Evolutionary conservation across 108 stramenopile genomes (phyloP).

Genomic region (Aurantiochytrium sp.): DNA sequence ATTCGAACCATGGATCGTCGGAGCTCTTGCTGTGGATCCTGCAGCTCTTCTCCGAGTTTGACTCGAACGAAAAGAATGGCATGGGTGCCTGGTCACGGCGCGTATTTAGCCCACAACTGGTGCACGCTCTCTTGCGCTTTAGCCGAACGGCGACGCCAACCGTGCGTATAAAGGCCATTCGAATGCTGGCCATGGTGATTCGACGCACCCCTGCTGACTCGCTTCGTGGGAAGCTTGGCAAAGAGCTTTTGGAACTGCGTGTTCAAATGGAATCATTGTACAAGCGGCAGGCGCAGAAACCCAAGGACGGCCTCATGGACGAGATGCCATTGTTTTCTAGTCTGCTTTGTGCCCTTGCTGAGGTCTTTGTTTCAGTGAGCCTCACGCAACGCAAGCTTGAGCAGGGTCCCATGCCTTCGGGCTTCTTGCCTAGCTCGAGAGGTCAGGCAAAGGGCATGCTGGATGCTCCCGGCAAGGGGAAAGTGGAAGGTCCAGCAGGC

Average conservation of each 20-base stretch:
- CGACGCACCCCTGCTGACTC: slow-evolving; percentile 6
- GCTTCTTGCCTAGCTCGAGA: not conserved
- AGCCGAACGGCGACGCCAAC: not conserved
- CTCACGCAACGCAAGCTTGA: not conserved
- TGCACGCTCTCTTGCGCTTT: slow-evolving; percentile 2
- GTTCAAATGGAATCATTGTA: not conserved
- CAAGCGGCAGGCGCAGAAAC: slow-evolving; percentile 17
- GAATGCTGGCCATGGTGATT: slow-evolving; percentile 19
- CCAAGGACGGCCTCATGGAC: slow-evolving; percentile 18
- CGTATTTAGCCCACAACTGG: not conserved
- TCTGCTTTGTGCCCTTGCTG: slow-evolving; percentile 3
- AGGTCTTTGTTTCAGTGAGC: not conserved
- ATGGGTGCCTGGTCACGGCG: not conserved
- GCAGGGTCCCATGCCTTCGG: not conserved
- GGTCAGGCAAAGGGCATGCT: not conserved
- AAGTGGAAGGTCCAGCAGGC: not conserved
- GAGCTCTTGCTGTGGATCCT: not conserved
- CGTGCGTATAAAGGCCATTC: slow-evolving; percentile 10
- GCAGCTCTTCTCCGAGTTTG: slow-evolving; percentile 1
- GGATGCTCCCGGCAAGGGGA: not conserved
- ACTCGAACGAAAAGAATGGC: slow-evolving; percentile 14
- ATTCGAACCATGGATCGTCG: slow-evolving; percentile 5
- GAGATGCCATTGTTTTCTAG: slow-evolving; percentile 10
- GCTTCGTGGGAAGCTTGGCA: not conserved
- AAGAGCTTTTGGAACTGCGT: not conserved